Evolutionary conservation across 441 rosid species (phyloP), one percentile per base, ranked within the genome.

Genomic region (Hura crepitans): DNA sequence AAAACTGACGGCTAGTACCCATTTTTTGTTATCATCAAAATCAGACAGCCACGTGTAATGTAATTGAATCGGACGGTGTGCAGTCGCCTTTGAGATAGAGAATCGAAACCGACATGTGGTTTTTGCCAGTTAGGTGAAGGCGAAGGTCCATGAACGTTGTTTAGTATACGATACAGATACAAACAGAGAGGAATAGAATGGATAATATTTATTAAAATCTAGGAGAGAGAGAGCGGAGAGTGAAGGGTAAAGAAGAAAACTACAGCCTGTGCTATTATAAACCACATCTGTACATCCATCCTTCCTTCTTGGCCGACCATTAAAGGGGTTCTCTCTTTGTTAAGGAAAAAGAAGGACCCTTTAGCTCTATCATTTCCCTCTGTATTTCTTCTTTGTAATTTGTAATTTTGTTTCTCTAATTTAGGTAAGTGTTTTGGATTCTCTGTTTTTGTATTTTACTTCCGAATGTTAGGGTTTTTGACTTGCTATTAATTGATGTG

Each of bases 271-370:
- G 13, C 17, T 9, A 61, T 31, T 33, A 43, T 23, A 55, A 56
- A 17, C 64, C 63, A 18, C 42, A 50, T 71, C 53, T 62, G 51
- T 60, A 33, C 49, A 61, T 60, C 73, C 25, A 59, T 9, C 68
- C 68, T 37, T 60, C n/a, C 53, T 66, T 75, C 50, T 74, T 74
- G 85, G 83, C 87, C 87, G 87, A 81, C 91, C 92, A 77, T 77
- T 57, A 50, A 71, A 72, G 66, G 27, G 37, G 68, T 61, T 63
- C 56, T 58, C 70, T 50, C 53, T 46, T 39, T 63, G 18, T 47
- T 55, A 17, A 25, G 35, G 58, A 46, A 65, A 74, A 69, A 51
- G 35, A 74, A 68, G 70, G 69, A 68, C 78, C 58, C 71, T 75
- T 62, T 54, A 22, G 68, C 43, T 59, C 69, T 66, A 22, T 30